Evolutionary conservation across 2,329 filamentous ascomycete genomes (phyloP).

Genomic region (Penicillium sclerotigenum): DNA sequence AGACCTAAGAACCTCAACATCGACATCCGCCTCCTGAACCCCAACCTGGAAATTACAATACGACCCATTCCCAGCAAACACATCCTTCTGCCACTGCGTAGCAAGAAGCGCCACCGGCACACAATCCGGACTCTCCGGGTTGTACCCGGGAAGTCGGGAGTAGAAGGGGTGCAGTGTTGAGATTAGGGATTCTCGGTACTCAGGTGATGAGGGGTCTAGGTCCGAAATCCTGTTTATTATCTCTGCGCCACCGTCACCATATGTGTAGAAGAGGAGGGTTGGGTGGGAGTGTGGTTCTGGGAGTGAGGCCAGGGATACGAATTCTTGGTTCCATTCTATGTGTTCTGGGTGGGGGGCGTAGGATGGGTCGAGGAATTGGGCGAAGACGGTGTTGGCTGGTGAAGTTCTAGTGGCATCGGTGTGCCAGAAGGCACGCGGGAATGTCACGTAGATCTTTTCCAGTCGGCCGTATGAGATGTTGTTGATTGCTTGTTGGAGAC

Average conservation of each 20-base stretch:
- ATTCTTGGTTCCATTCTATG: conserved; percentile 68
- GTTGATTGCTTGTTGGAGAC: conserved; percentile 46
- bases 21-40: conserved; percentile 64
- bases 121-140: conserved; percentile 53
- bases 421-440: conserved; percentile 74
- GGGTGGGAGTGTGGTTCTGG: conserved; percentile 61
- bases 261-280: conserved; percentile 73
- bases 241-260: conserved; percentile 43
- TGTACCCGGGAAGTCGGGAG: conserved; percentile 68
- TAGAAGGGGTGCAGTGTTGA: conserved; percentile 75
- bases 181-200: conserved; percentile 56
- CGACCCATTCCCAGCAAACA: conserved; percentile 74
- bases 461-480: conserved; percentile 48
- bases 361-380: conserved; percentile 68
- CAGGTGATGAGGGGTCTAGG: conserved; percentile 39
- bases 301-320: conserved; percentile 71
- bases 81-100: conserved; percentile 75
- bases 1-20: conserved; percentile 61
- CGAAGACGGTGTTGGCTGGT: conserved; percentile 56
- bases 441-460: conserved; percentile 60
- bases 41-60: conserved; percentile 85
- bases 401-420: conserved; percentile 19
- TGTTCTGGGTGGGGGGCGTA: conserved; percentile 65
- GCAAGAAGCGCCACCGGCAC: conserved; percentile 62
- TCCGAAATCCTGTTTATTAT: conserved; percentile 36